These are phyloP conservation scores for Diplodia intermedia DNA, from an alignment of 2,329 filamentous ascomycete species.

Conservation along the genomic window DNA sequence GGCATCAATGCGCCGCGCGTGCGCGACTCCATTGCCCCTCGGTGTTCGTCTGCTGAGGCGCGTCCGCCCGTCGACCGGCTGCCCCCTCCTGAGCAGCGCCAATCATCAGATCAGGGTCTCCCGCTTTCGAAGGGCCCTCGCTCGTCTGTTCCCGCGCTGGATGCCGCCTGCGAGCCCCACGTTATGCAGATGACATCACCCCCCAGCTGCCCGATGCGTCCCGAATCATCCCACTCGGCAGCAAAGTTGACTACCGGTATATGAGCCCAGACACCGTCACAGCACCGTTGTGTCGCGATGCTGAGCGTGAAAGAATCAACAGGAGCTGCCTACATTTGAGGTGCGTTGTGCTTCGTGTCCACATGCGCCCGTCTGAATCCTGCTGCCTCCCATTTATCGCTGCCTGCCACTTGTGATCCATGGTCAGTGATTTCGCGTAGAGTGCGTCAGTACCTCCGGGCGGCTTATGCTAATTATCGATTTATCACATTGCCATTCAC, in stretches of 20 bases:
- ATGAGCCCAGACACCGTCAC: not conserved
- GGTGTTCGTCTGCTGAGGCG: slow-evolving; percentile 17
- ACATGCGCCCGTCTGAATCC: too few species aligned
- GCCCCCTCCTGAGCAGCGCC: slow-evolving; percentile 6
- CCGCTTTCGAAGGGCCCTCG: not conserved
- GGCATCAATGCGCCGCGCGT: slow-evolving; percentile 9
- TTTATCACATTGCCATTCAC: not conserved
- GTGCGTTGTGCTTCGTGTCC: not conserved
- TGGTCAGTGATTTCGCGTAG: not conserved
- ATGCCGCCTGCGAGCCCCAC: slow-evolving; percentile 17
- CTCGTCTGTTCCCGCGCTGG: not conserved
- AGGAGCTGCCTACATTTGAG: not conserved
- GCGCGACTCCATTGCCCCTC: not conserved
- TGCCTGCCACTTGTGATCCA: not conserved
- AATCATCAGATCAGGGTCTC: slow-evolving; percentile 1
- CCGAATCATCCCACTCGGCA: slow-evolving; percentile 3
- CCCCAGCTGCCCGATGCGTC: slow-evolving; percentile 10
- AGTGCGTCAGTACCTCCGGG: not conserved
- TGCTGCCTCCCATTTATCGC: not conserved
- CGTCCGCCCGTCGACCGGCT: not conserved
- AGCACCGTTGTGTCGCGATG: not conserved
- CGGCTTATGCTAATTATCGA: not conserved
- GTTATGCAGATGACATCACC: slow-evolving; percentile 24
- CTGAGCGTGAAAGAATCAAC: not conserved
- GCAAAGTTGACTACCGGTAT: not conserved